Evolutionary conservation across 2,329 filamentous ascomycete species (phyloP), one percentile per base, ranked within the genome.

Genomic region (Neurospora sp.): DNA sequence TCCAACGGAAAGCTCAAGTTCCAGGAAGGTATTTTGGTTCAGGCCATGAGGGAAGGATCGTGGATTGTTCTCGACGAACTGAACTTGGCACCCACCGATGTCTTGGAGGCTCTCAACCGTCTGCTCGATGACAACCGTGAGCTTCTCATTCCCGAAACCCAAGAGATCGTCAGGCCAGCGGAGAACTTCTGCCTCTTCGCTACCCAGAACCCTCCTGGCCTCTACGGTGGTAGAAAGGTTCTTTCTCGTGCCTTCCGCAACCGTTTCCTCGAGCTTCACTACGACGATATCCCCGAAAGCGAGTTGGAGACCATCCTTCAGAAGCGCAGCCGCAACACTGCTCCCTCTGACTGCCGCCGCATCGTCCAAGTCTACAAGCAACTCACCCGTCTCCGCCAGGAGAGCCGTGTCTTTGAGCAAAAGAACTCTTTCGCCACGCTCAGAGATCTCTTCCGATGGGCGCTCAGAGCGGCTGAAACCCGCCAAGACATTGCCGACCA

Each of bases 51-150:
- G 66, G 90, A 96, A 78, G 96, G 96, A 10, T 92, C 97, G 77
- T 99, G 96, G 96, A 97, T 99, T 72, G 95, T 99, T 23, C 88
- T 99, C 1, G 96, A 99, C 77, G 96, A 99, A 79, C 85, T 99
- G 70, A 99, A 99, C 77, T 81, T 99, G 77, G 96, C 96, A 0
- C 96, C 96, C 0, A 98, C 95, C 0, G 96, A 99, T 82, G 95
- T 99, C 28, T 84, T 99, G 0, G 96, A 99, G 81, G 96, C 96
- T 0, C 84, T 99, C 46, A 99, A 99, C 80, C 90, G 96, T 75
- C 86, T 99, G 0, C 84, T 99, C 0, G 96, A 99, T 76, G 96
- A 99, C 77, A 99, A 99, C 75, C 87, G 96, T 71, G 96, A 99
- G 79, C 87, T 99, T 4, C 85, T 99, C 33, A 94, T 99, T 40